These are phyloP conservation scores for Halteria grandinella DNA, from an alignment of 73 alveolate genomes.

Conservation along the genomic window DNA sequence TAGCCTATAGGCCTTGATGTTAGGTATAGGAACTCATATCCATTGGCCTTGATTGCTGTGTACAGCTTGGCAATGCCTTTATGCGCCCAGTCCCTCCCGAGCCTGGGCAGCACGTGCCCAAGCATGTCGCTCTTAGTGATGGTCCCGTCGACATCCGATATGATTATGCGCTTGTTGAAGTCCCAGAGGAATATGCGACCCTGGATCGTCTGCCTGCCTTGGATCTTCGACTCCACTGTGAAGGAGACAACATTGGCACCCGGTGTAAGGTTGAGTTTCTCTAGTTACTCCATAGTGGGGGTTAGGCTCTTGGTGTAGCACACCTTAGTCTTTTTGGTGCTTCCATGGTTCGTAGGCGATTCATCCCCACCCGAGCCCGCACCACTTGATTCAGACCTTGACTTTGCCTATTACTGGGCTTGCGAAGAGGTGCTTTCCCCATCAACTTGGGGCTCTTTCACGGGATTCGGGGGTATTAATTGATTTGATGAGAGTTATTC, in stretches of 20 bases:
- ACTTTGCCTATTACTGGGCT: neutral
- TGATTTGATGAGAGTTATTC: neutral
- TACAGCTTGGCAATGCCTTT: slow-evolving; percentile 86
- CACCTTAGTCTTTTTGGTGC: neutral
- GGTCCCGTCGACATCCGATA: slow-evolving; percentile 98
- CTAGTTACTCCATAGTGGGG: slow-evolving; percentile 84
- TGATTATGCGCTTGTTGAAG: slow-evolving; percentile 77
- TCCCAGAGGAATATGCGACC: slow-evolving; percentile 89
- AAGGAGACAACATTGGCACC: slow-evolving; percentile 89
- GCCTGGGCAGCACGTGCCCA: slow-evolving; percentile 92
- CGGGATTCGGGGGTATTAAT: neutral
- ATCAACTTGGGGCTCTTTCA: neutral
- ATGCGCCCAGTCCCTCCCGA: slow-evolving; percentile 97
- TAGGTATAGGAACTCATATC: slow-evolving; percentile 93
- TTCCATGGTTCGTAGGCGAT: neutral
- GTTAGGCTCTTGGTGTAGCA: slow-evolving; percentile 53
- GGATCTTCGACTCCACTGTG: slow-evolving; percentile 65
- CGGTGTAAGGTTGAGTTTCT: slow-evolving; percentile 64
- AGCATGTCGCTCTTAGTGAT: slow-evolving; percentile 95
- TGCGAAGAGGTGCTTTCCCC: neutral
- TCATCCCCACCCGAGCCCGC: neutral
- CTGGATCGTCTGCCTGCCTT: slow-evolving; percentile 75
- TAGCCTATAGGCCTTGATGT: slow-evolving; percentile 96
- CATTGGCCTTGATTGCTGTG: slow-evolving; percentile 76
- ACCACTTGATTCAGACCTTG: neutral